phyloP scores from a whole-genome alignment of 441 rosid genomes.

The Arabidopsis hybrid region DNA sequence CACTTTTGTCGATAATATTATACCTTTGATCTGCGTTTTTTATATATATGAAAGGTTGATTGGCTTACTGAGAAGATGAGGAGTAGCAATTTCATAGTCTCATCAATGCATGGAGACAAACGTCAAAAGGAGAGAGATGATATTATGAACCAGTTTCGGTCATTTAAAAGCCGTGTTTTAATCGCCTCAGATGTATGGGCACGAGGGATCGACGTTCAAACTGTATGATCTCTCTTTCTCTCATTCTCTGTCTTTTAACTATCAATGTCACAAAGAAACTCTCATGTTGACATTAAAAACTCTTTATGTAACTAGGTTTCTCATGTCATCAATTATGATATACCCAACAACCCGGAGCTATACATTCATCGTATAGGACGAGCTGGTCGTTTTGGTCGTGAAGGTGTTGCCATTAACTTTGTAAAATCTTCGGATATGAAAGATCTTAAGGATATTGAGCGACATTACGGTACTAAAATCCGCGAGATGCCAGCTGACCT shows the following conservation, averaged over 20 bases:
- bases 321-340: slow-evolving; percentile 90
- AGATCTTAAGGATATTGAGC: slow-evolving; percentile 88
- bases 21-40: background rate
- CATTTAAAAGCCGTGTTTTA: slow-evolving; percentile 80
- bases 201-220: slow-evolving; percentile 94
- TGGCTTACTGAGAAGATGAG: slow-evolving; percentile 98
- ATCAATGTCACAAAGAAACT: background rate
- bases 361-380: slow-evolving; percentile 96
- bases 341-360: slow-evolving; percentile 92
- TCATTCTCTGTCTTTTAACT: background rate
- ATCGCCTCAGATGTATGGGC: slow-evolving; percentile 99
- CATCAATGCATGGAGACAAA: slow-evolving; percentile 97
- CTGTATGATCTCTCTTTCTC: slow-evolving; percentile 51
- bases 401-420: slow-evolving; percentile 95
- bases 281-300: background rate
- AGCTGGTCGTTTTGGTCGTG: slow-evolving; percentile 97
- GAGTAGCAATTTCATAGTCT: slow-evolving; percentile 79
- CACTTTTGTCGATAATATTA: background rate
- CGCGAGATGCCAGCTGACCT: slow-evolving; percentile 97
- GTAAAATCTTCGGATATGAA: slow-evolving; percentile 88
- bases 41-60: slow-evolving; percentile 61
- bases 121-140: slow-evolving; percentile 96
- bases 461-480: slow-evolving; percentile 85
- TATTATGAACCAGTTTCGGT: slow-evolving; percentile 78
- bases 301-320: slow-evolving; percentile 61